Evolutionary conservation across 352 stramenopile genomes (phyloP).

Genomic region (Pelagophyceae sp.): DNA sequence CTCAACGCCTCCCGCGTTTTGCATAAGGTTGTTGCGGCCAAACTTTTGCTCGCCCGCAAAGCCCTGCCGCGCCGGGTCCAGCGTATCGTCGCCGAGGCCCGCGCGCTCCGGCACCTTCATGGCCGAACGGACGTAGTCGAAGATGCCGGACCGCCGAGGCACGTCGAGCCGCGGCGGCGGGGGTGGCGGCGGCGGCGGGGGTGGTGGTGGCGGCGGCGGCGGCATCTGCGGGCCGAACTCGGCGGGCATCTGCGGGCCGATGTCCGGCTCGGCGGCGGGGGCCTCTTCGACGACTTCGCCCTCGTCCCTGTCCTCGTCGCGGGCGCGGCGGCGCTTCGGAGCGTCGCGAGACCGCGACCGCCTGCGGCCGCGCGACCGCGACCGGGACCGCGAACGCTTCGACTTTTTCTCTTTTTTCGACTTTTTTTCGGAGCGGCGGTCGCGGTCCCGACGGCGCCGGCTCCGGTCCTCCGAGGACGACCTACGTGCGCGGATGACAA

Average conservation of each 20-base stretch:
- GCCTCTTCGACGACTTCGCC: not conserved
- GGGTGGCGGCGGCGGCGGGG: too few species aligned
- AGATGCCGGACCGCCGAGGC: slow-evolving; percentile 1
- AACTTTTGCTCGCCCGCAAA: not conserved
- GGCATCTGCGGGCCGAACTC: not conserved
- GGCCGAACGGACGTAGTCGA: not conserved
- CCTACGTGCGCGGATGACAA: not conserved
- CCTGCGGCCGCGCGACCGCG: not conserved
- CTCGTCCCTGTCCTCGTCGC: not conserved
- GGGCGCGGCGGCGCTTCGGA: not conserved
- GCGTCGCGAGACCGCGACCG: not conserved
- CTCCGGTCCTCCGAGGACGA: not conserved
- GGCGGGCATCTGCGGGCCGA: too few species aligned
- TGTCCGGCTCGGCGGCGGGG: too few species aligned
- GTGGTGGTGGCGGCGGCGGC: not conserved
- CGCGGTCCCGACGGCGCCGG: too few species aligned
- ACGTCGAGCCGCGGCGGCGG: too few species aligned
- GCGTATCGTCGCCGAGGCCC: not conserved
- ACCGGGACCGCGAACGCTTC: not conserved
- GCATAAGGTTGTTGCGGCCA: not conserved
- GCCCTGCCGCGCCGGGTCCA: slow-evolving; percentile 7
- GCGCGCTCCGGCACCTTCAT: not conserved
- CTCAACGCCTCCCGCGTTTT: not conserved
- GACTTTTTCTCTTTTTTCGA: too few species aligned
- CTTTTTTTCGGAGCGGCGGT: too few species aligned